These are phyloP conservation scores for Hyaloperonospora brassicae DNA, from an alignment of 352 stramenopile species.

Conservation along the genomic window DNA sequence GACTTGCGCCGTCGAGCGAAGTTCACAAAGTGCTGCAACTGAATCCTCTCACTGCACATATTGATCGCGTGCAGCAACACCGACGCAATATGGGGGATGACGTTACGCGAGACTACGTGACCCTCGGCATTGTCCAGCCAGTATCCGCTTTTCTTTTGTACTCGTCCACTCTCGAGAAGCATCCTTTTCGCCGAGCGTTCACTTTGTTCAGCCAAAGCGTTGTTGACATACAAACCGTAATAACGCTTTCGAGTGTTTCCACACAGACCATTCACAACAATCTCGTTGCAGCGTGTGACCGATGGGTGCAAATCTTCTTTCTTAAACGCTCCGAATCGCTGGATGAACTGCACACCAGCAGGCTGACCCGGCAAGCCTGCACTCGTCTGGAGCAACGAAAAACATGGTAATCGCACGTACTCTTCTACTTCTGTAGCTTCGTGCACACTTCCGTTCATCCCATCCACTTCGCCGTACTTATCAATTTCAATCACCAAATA, in stretches of 20 bases:
- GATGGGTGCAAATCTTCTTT: slow-evolving; percentile 61
- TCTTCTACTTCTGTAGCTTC: slow-evolving; percentile 48
- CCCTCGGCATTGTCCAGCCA: slow-evolving; percentile 27
- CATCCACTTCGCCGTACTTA: slow-evolving; percentile 70
- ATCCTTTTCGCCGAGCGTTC: slow-evolving; percentile 29
- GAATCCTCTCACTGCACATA: slow-evolving; percentile 78
- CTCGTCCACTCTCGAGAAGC: slow-evolving; percentile 18
- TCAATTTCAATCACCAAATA: slow-evolving; percentile 84
- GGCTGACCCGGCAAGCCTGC: slow-evolving; percentile 42
- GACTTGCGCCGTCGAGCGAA: slow-evolving; percentile 78
- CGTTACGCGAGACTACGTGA: slow-evolving; percentile 20
- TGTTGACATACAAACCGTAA: slow-evolving; percentile 13
- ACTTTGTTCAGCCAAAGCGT: slow-evolving; percentile 13
- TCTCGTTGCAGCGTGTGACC: slow-evolving; percentile 42
- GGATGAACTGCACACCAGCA: slow-evolving; percentile 80
- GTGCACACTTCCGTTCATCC: slow-evolving; percentile 41
- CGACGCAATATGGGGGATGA: slow-evolving; percentile 60
- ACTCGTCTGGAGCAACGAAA: slow-evolving; percentile 73
- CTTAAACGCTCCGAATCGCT: slow-evolving; percentile 76
- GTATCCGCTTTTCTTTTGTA: slow-evolving; percentile 24
- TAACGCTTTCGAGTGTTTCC: slow-evolving; percentile 33
- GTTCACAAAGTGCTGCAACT: slow-evolving; percentile 83
- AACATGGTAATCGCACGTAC: slow-evolving; percentile 69
- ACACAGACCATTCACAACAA: slow-evolving; percentile 21
- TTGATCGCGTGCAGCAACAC: slow-evolving; percentile 79